Base-by-base conservation (phyloP, 2,329 filamentous ascomycete species). In the Botrytis squamosa region DNA sequence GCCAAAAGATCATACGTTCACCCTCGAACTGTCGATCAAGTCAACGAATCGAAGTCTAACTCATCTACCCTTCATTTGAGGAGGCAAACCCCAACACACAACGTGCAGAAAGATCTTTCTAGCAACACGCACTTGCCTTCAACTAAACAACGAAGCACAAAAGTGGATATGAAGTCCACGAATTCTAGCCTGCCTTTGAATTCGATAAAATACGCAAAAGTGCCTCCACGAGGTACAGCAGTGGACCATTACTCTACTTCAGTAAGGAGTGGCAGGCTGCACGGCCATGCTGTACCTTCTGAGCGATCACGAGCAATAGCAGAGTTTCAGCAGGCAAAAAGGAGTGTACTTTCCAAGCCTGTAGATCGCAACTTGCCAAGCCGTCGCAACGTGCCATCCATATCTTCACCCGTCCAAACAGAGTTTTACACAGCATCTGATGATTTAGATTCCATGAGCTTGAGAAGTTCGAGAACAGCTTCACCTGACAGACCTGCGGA, bases 401-500 rank as follows among this genome's bases (percentile, higher is more conserved):
- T 20, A 42, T 16, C 25, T 57, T 68, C 66, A 29, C 29, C 16
- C 66, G n/a, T 25, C 3, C 9, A 10, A 68, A 57, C 12, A 20
- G 38, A 69, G 3, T 1, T 42, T 33, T 33, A 33, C 36, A 44
- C 36, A 33, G 29, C 33, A 36, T 40, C 46, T 22, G 33, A 42
- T 68, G 49, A 68, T 22, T 25, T 18, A 22, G 36, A 55, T 57
- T 22, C 46, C 18, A 16, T 40, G 40, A 42, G 36, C 36, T 33
- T 29, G 29, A 42, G 52, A 42, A 69, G 66, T 33, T 69, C 49
- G 18, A 69, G 66, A 44, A 69, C 66, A n/a, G 49, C n/a, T 57
- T 69, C 36, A 33, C 66, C 52, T 16, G 66, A 68, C 1, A 38
- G 10, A 29, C 16, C 7, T 12, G 5, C 38, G 57, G 55, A 44